Conservation (phyloP, 768 basidiomycete genomes). For the Lentinus brumalis region DNA sequence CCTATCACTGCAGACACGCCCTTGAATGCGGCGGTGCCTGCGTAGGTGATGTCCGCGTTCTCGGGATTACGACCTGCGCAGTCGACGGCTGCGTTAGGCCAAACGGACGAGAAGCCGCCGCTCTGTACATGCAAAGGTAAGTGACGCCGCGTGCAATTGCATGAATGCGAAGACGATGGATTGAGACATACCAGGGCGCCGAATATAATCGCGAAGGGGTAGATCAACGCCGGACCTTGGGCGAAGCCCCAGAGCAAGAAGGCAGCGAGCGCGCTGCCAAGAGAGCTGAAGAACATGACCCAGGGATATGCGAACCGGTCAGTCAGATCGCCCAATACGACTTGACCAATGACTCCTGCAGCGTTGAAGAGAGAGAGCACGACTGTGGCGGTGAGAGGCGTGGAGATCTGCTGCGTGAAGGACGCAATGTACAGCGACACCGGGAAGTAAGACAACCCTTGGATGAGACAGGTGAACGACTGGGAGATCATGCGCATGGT, state of each 20-base stretch:
- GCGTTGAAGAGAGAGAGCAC: conserved; percentile 29
- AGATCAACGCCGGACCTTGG: conserved; percentile 21
- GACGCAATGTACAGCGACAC: conserved; percentile 31
- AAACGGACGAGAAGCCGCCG: conserved; percentile 25
- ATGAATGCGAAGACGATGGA: too few species aligned
- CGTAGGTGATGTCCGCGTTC: conserved; percentile 21
- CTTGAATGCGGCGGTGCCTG: conserved; percentile 18
- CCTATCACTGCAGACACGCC: conserved; percentile 26
- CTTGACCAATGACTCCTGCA: conserved; percentile 25
- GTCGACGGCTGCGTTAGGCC: conserved; percentile 21
- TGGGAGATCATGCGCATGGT: background rate
- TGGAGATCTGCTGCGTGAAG: conserved; percentile 23
- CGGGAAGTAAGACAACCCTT: conserved; percentile 28
- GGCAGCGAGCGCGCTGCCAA: conserved; percentile 22
- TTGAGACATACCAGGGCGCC: conserved; percentile 22
- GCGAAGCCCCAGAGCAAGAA: conserved; percentile 29
- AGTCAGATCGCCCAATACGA: conserved; percentile 25
- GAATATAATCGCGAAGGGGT: conserved; percentile 26
- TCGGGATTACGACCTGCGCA: conserved; percentile 22
- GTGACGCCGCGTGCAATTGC: background rate
- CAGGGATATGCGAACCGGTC: conserved; percentile 27
- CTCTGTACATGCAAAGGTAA: conserved; percentile 9
- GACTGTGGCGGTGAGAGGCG: conserved; percentile 25
- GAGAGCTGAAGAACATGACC: conserved; percentile 22
- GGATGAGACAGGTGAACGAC: conserved; percentile 23